Conservation (phyloP, 1,139 yeast genomes). For the Meyerozyma athensensis region DNA sequence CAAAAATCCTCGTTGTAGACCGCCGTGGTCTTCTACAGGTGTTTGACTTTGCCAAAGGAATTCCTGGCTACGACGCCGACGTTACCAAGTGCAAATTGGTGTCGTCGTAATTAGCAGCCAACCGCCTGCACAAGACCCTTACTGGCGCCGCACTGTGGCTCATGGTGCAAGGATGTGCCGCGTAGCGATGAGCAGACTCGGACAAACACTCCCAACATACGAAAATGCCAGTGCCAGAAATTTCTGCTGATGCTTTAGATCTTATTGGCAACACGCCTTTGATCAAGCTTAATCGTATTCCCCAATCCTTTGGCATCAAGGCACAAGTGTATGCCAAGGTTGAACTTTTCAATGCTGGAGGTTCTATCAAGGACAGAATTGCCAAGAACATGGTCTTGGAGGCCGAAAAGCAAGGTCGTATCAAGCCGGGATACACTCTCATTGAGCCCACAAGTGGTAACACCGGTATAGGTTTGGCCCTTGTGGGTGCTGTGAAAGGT, state of each 20-base stretch:
- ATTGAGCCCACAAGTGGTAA: constrained; percentile 90
- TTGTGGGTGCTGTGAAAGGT: constrained; percentile 83
- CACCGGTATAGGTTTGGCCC: constrained; percentile 85
- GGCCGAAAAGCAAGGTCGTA: constrained; percentile 74
- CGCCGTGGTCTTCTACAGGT: constrained; percentile 74
- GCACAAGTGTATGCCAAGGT: constrained; percentile 56
- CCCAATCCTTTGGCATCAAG: constrained; percentile 71
- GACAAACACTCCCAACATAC: constrained; percentile 2
- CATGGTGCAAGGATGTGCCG: no score
- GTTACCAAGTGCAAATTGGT: constrained; percentile 68
- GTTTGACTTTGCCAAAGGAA: constrained; percentile 85
- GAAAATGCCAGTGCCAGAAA: constrained; percentile 23
- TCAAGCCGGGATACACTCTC: constrained; percentile 80
- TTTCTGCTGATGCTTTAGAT: constrained; percentile 45
- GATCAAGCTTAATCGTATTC: constrained; percentile 69
- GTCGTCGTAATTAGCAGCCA: neutral
- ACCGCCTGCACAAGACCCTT: no score
- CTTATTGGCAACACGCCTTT: constrained; percentile 84
- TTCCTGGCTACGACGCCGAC: constrained; percentile 71
- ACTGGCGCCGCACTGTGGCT: no score
- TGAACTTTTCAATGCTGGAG: constrained; percentile 67
- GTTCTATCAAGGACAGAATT: constrained; percentile 66
- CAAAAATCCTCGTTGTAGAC: constrained; percentile 69
- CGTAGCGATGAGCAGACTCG: neutral
- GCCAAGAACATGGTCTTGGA: constrained; percentile 70